Evolutionary conservation across 371 early-diverging fungal species (phyloP).

Genomic region (Cokeromyces recurvatus): DNA sequence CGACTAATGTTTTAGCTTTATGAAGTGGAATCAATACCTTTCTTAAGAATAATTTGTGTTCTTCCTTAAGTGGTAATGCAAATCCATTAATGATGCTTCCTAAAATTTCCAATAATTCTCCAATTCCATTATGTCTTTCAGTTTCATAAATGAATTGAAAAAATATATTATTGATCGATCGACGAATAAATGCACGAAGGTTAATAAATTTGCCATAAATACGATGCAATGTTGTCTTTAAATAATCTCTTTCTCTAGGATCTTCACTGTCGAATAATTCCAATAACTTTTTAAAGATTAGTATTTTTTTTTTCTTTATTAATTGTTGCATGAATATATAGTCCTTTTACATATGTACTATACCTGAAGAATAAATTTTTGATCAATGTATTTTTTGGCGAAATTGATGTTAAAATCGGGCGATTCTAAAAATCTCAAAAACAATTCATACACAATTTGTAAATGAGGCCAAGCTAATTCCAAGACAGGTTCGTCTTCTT

Average conservation of each 20-base stretch:
- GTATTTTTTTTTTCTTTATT: constrained; percentile 37
- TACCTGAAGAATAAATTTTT: constrained; percentile 87
- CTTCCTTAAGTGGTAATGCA: constrained; percentile 94
- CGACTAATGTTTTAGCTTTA: constrained; percentile 85
- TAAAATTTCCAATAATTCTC: constrained; percentile 93
- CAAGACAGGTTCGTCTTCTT: constrained; percentile 96
- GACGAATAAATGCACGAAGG: constrained; percentile 93
- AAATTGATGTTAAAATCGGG: constrained; percentile 93
- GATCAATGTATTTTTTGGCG: constrained; percentile 93
- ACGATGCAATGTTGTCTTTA: constrained; percentile 95
- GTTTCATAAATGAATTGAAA: constrained; percentile 96
- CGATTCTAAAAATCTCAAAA: constrained; percentile 92
- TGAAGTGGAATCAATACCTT: constrained; percentile 94
- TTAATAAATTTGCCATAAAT: constrained; percentile 97
- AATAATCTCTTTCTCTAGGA: constrained; percentile 94
- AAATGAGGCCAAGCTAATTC: constrained; percentile 97
- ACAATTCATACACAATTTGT: constrained; percentile 95
- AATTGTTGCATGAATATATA: too few relatives aligned
- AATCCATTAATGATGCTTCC: constrained; percentile 99
- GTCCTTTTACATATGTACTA: too few relatives aligned
- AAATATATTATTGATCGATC: constrained; percentile 96
- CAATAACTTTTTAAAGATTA: constrained; percentile 57
- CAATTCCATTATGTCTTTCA: constrained; percentile 95
- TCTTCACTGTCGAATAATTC: constrained; percentile 98
- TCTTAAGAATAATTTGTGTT: constrained; percentile 91